Evolutionary conservation across 257 asterid genomes (phyloP), one percentile per base, ranked within the genome.

Genomic region (Dorcoceras hygrometricum): DNA sequence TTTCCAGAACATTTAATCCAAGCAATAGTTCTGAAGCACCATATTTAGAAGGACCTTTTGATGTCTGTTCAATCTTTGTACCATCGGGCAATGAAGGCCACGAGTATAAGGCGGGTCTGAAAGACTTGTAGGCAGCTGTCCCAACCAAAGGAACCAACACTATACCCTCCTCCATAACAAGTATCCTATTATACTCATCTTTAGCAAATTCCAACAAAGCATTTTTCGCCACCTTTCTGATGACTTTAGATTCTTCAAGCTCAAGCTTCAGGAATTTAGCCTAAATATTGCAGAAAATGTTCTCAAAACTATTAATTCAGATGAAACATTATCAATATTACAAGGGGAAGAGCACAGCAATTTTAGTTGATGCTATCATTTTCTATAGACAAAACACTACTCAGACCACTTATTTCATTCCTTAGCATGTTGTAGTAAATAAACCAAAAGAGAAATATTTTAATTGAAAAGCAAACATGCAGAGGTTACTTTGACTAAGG

Each of bases 61-160:
- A 67, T 65, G 61, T 79, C 74, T 77, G 88, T 60, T 89, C 84
- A 54, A 86, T 73, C 67, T 71, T 67, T 7, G 97, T 81, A 24
- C 97, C 97, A 75, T 90, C 96, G 20, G 97, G 96, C 69, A 90
- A 85, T 71, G 95, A 84, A 68, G 96, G 96, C 92, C 90, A 88
- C n/a, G 92, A 81, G 69, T 90, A 66, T 57, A 86, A 75, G 75
- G 85, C 56, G 20, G 96, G 96, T 68, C 65, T 82, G 62, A 88
- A 88, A 58, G 93, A 81, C 72, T 83, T 84, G 75, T 88, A 90
- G 51, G 95, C 92, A 57, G 80, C 82, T 56, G 89, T 70, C 63
- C 96, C 97, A 19, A 91, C 73, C 78, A 91, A 84, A 60, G 98
- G 98, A 65, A 91, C 92, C 69, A 80, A 57, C 66, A 91, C 77